These are phyloP conservation scores for Moesziomyces parantarcticus DNA, from an alignment of 1,284 basidiomycete genomes.

Conservation along the genomic window DNA sequence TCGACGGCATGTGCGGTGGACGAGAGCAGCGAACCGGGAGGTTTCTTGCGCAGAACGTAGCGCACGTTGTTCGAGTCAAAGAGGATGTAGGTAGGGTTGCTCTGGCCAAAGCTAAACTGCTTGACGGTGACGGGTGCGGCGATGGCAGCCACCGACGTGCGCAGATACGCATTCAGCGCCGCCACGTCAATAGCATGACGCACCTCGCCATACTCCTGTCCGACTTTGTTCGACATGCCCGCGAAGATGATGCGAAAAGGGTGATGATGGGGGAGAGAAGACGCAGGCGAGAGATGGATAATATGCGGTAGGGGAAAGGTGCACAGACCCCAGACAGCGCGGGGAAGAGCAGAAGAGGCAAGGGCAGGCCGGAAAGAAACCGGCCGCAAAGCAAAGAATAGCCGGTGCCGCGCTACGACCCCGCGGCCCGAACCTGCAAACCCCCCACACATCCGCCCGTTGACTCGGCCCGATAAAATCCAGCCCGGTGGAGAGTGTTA, in stretches of 20 bases:
- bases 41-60: constrained; percentile 93
- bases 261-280: background rate
- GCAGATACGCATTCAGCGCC: constrained; percentile 73
- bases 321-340: too few relatives aligned
- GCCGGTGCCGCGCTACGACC: too few relatives aligned
- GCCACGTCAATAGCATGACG: constrained; percentile 49
- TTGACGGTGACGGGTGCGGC: constrained; percentile 80
- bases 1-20: constrained; percentile 93
- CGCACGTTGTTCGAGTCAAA: constrained; percentile 72
- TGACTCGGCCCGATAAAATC: too few relatives aligned
- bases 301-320: too few relatives aligned
- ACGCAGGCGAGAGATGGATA: too few relatives aligned
- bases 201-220: constrained; percentile 54
- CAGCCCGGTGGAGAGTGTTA: too few relatives aligned
- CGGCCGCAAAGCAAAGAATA: too few relatives aligned
- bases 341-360: too few relatives aligned
- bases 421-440: too few relatives aligned
- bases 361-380: too few relatives aligned
- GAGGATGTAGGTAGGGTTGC: constrained; percentile 93
- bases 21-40: constrained; percentile 85
- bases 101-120: constrained; percentile 81
- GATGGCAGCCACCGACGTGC: constrained; percentile 75
- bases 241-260: background rate
- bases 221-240: constrained; percentile 25
- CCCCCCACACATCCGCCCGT: too few relatives aligned